These are phyloP conservation scores for Curvularia lunata DNA, from an alignment of 2,329 filamentous ascomycete species.

Conservation along the genomic window DNA sequence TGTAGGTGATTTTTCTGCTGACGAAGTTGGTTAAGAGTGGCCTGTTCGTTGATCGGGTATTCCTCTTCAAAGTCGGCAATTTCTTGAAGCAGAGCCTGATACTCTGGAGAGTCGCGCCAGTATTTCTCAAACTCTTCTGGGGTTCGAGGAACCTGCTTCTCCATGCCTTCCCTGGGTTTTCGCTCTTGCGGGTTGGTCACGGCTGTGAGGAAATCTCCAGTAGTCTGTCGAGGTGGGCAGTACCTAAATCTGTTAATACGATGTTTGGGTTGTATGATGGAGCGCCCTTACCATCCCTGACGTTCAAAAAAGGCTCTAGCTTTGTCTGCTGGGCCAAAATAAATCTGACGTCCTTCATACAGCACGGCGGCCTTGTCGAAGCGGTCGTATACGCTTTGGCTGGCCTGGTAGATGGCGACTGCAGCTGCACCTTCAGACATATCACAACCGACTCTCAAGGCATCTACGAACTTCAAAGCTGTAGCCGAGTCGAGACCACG, in stretches of 20 bases:
- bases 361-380: conserved; percentile 79
- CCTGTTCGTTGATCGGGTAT: conserved; percentile 53
- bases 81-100: conserved; percentile 52
- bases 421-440: conserved; percentile 58
- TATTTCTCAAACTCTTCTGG: conserved; percentile 56
- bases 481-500: conserved; percentile 54
- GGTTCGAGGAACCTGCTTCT: conserved; percentile 55
- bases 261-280: neutral
- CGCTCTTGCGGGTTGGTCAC: conserved; percentile 63
- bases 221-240: conserved; percentile 71
- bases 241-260: conserved; percentile 29
- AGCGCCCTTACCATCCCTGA: conserved; percentile 63
- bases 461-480: conserved; percentile 64
- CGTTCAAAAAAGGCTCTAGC: conserved; percentile 71
- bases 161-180: conserved; percentile 50
- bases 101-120: conserved; percentile 62
- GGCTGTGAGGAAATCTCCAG: conserved; percentile 77
- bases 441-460: conserved; percentile 59
- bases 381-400: conserved; percentile 60
- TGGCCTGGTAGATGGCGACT: conserved; percentile 65
- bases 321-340: conserved; percentile 67
- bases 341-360: conserved; percentile 80
- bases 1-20: conserved; percentile 58
- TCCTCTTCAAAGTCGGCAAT: conserved; percentile 60
- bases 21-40: conserved; percentile 39